phyloP scores from a whole-genome alignment of 495 filamentous ascomycete species.

The Hypoxylon trugodes region DNA sequence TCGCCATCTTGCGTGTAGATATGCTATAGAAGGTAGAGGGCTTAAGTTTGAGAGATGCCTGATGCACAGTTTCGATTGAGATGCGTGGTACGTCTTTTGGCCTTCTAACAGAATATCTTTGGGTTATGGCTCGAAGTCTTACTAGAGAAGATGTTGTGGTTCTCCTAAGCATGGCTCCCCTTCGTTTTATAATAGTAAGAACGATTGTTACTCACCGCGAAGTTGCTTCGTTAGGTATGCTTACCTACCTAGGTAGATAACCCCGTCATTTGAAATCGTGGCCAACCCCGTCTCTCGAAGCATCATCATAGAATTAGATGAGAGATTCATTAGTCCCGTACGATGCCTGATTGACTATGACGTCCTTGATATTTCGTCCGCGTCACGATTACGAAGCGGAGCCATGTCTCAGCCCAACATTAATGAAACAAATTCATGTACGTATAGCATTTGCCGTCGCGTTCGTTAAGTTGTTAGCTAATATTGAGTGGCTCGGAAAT shows the following conservation, averaged over 20 bases:
- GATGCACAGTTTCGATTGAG: background rate
- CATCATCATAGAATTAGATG: conserved; percentile 25
- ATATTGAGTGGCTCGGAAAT: too few species aligned
- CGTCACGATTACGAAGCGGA: conserved; percentile 35
- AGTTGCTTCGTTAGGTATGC: conserved; percentile 7
- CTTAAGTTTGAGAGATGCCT: background rate
- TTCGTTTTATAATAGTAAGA: conserved; percentile 18
- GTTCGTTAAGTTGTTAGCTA: too few species aligned
- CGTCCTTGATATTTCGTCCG: conserved; percentile 23
- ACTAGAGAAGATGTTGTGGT: background rate
- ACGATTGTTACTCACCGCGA: background rate
- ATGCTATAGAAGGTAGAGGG: background rate
- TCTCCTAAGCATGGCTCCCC: conserved; percentile 16
- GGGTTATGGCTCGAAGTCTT: background rate
- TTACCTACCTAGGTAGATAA: background rate
- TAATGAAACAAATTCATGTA: background rate
- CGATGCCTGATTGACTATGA: conserved; percentile 17
- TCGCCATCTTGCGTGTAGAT: conserved; percentile 36
- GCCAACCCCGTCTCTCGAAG: background rate
- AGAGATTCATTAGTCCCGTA: conserved; percentile 11
- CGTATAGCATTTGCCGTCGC: too few species aligned
- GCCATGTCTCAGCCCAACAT: background rate
- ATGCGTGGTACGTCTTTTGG: background rate
- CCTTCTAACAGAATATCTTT: background rate
- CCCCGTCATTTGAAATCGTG: conserved; percentile 5